Conservation (phyloP, 805 yeast genomes). For the Millerozyma miso region DNA sequence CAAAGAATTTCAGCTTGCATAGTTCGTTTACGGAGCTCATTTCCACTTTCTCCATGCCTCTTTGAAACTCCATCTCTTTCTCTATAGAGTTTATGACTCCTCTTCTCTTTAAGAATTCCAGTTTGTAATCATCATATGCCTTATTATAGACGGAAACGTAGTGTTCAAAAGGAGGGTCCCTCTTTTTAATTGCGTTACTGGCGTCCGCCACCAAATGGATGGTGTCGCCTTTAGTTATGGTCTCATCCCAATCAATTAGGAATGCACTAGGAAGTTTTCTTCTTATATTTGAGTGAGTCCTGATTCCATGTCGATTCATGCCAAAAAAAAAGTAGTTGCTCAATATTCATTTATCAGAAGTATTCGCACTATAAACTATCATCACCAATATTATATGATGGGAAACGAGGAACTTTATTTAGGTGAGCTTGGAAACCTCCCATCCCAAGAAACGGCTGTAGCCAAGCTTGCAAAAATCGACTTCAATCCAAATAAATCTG, state of each 20-base stretch:
- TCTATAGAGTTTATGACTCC: conserved; percentile 29
- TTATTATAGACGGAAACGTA: conserved; percentile 42
- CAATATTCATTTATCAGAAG: too few relatives aligned
- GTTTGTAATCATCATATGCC: conserved; percentile 28
- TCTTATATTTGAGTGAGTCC: neutral
- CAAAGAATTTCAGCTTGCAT: conserved; percentile 34
- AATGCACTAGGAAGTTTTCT: conserved; percentile 13
- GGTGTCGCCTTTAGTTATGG: conserved; percentile 55
- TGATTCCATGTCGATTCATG: neutral
- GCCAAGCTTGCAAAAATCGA: too few relatives aligned
- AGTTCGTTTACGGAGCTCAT: conserved; percentile 44
- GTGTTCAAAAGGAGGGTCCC: conserved; percentile 36
- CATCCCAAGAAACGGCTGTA: too few relatives aligned
- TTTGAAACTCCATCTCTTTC: conserved; percentile 44
- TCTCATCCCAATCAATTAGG: conserved; percentile 65
- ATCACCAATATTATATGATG: neutral
- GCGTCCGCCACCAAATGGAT: conserved; percentile 47
- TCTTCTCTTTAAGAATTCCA: conserved; percentile 12
- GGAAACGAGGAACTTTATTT: neutral
- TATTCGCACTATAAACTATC: too few relatives aligned
- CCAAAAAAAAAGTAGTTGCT: too few relatives aligned
- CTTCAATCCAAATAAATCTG: too few relatives aligned
- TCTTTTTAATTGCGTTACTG: conserved; percentile 37
- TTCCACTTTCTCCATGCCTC: conserved; percentile 44
- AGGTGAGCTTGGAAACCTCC: neutral